Conservation (phyloP, 148 eudicot genomes). For the Chenopodium suecicum region DNA sequence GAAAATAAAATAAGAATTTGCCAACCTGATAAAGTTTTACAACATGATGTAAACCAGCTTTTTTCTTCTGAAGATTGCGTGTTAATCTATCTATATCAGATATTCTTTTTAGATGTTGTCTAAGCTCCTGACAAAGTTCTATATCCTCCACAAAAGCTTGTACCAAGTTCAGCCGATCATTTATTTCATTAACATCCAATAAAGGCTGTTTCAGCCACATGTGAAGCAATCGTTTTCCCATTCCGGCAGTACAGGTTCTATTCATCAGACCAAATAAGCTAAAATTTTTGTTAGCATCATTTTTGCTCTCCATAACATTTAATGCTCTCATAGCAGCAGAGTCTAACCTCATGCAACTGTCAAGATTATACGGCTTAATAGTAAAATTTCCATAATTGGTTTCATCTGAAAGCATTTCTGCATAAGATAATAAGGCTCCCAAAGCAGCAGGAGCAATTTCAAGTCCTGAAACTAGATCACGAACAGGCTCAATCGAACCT, state of each 20-base stretch:
- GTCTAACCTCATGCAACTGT: conserved; percentile 86
- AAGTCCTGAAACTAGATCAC: conserved; percentile 85
- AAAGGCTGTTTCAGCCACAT: conserved; percentile 98
- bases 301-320: conserved; percentile 97
- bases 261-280: conserved; percentile 98
- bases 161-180: conserved; percentile 74
- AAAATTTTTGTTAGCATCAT: conserved; percentile 90
- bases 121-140: conserved; percentile 81
- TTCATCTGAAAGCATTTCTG: conserved; percentile 87
- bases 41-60: conserved; percentile 73
- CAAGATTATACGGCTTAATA: conserved; percentile 60
- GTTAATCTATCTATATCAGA: conserved; percentile 82
- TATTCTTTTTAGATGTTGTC: conserved; percentile 90
- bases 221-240: conserved; percentile 95
- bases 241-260: conserved; percentile 98
- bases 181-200: conserved; percentile 78
- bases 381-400: conserved; percentile 70
- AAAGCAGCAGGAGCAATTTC: conserved; percentile 76
- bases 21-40: conserved; percentile 98
- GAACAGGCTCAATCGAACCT: conserved; percentile 85
- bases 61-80: conserved; percentile 62
- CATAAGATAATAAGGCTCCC: conserved; percentile 68
- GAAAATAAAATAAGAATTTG: not conserved
- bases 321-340: conserved; percentile 97
- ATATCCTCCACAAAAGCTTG: conserved; percentile 94